Evolutionary conservation across 1,284 basidiomycete species (phyloP), one percentile per base, ranked within the genome.

Genomic region (Amylostereum chailletii): DNA sequence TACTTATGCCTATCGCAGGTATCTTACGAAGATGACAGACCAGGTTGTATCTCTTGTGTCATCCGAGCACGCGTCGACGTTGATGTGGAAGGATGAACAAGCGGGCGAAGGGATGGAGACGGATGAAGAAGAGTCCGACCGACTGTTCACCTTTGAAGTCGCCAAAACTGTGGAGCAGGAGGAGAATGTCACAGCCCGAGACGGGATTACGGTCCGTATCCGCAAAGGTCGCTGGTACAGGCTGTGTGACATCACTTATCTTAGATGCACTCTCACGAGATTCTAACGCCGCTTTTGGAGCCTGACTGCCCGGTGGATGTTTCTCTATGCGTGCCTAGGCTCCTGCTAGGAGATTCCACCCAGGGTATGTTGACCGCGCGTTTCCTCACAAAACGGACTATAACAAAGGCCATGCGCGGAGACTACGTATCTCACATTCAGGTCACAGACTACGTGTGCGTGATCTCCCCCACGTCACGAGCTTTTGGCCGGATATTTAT

Each of bases 91-190:
- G 9, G 65, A 71, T 6, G 53, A 60, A 5, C 41, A 48, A 5
- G 60, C 65, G 0, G 55, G 65, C 3, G 59, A 62, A 1, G 45
- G 54, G 11, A 46, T 58, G 10, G 51, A 53, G 1, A 1, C 47
- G 9, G 47, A 62, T 43, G 64, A 70, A 2, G 67, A 73, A 0
- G 67, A 71, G 3, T 60, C 62, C 0, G 75, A 75, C 45, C 64
- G 78, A 6, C 57, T 80, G 44, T 77, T 76, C 56, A 69, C 70
- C 0, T 83, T 77, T 47, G 71, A 77, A 51, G 80, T 83, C 0
- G 63, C 70, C 0, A 76, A 80, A 57, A 77, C 74, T 1, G 74
- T 71, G 19, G 76, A 81, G 51, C 76, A 82, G 52, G 76, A 79
- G 46, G 79, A 82, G 53, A 65, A 66, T 8, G 76, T 77, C 0